These are phyloP conservation scores for Eremochloa ophiuroides DNA, from an alignment of 176 grass and related monocot species.

Conservation along the genomic window DNA sequence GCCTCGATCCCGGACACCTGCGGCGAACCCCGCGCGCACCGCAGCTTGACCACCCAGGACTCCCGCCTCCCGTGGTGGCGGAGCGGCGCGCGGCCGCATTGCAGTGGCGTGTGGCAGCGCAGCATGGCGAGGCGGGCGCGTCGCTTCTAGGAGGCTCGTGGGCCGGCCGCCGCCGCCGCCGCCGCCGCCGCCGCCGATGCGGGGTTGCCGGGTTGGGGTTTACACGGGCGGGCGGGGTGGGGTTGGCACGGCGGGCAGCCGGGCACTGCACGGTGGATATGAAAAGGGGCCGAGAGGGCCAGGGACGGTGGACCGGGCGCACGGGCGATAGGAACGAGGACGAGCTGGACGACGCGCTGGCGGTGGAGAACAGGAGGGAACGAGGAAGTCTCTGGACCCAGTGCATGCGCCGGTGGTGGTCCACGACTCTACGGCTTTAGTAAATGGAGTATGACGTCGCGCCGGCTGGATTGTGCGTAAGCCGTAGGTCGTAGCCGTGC, in stretches of 20 bases:
- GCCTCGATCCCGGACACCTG: conserved; percentile 25
- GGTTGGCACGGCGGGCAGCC: neutral
- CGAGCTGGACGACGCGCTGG: conserved; percentile 7
- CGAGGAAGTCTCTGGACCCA: neutral
- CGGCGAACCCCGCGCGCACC: conserved; percentile 5
- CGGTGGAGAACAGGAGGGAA: neutral
- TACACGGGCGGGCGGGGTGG: neutral
- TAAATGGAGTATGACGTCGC: no score
- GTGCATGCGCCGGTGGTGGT: neutral
- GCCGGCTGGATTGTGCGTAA: no score
- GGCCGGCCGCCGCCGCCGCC: neutral
- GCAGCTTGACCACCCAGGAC: conserved; percentile 8
- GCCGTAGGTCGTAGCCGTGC: no score
- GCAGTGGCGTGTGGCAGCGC: conserved; percentile 47
- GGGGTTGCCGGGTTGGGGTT: conserved; percentile 23
- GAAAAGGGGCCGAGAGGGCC: neutral
- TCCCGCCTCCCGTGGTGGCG: conserved; percentile 5
- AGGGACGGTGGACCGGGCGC: neutral
- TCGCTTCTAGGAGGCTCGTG: neutral
- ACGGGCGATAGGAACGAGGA: conserved; percentile 51
- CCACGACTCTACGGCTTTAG: neutral
- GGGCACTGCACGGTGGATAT: neutral
- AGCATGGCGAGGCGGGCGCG: conserved; percentile 25
- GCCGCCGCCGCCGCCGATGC: neutral
- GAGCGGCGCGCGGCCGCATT: conserved; percentile 35